phyloP scores from a whole-genome alignment of 176 grass and related monocot species.

The Carex parvula region DNA sequence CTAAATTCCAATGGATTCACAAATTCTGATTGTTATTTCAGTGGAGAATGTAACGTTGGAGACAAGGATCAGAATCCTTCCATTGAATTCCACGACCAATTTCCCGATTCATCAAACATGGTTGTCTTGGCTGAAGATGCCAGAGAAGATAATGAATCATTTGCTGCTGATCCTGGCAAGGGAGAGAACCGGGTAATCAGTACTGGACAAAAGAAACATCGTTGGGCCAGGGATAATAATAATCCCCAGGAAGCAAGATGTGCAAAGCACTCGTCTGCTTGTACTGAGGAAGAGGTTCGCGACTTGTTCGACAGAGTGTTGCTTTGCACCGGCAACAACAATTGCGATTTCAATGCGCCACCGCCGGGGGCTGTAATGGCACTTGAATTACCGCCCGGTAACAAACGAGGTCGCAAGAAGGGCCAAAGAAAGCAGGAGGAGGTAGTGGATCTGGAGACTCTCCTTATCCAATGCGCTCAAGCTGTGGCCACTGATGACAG shows the following conservation, averaged over 20 bases:
- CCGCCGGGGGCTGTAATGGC: not conserved
- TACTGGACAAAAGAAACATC: not conserved
- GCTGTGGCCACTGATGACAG: not conserved
- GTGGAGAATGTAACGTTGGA: not conserved
- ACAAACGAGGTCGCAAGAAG: constrained; percentile 22
- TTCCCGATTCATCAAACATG: not conserved
- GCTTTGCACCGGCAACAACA: constrained; percentile 11
- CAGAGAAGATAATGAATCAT: not conserved
- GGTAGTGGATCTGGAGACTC: constrained; percentile 8
- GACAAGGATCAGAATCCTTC: not conserved
- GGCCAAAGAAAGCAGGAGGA: not conserved
- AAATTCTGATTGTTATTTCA: not conserved
- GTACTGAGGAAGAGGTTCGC: constrained; percentile 14
- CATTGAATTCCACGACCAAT: not conserved
- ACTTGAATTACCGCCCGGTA: not conserved
- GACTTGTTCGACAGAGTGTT: constrained; percentile 17
- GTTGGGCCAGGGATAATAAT: not conserved
- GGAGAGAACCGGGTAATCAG: not conserved
- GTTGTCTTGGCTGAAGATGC: not conserved
- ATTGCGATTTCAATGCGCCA: constrained; percentile 19
- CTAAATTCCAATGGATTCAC: not conserved
- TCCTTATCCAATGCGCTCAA: constrained; percentile 12
- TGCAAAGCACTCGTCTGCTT: constrained; percentile 4
- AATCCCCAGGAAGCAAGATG: not conserved
- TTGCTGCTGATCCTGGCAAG: not conserved